Base-by-base conservation (phyloP, 257 asterid genomes). In the Leptodermis oblonga region DNA sequence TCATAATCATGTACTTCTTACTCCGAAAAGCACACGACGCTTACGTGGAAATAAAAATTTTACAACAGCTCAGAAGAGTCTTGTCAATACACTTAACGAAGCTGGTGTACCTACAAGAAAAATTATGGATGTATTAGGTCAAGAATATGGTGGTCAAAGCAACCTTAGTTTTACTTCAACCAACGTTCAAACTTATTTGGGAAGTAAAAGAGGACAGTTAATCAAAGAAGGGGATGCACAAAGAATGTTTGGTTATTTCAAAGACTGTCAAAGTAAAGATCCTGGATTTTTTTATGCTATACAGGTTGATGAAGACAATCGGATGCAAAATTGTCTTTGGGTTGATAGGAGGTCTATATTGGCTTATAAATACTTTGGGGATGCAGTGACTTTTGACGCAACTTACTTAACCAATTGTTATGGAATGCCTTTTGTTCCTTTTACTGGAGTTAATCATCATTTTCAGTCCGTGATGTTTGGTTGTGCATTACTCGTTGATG, bases 371-470 rank as follows among this genome's bases (percentile, higher is more conserved):
- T 59, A n/a, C 3, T 54, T 70, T 70, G 67, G 55, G 20, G 76
- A 55, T 65, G 72, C 67, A 4, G 30, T 70, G 3, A 43, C 10
- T 6, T 41, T 69, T 75, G 79, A 70, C 53, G 72, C 73, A 3
- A 70, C 69, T 1, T 70, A 60, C 23, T 20, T 49, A 17, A 49
- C 34, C 14, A 71, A 48, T 22, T 17, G 14, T 28, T 61, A 71
- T 62, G 43, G 30, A 22, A 18, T 60, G 68, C 54, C 76, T 12
- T 62, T 71, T 49, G 54, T 59, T 30, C 61, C 69, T 17, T 71
- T 71, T 48, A 68, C 39, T 26, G 62, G 75, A 22, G 63, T 71
- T 23, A 62, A 71, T 62, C 70, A 71, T 26, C 41, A 71, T 33
- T 45, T 28, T 10, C 62, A 62, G 36, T 60, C 62, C 7, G 5